phyloP scores from a whole-genome alignment of 108 stramenopile genomes.

The Cyclotella baltica region DNA sequence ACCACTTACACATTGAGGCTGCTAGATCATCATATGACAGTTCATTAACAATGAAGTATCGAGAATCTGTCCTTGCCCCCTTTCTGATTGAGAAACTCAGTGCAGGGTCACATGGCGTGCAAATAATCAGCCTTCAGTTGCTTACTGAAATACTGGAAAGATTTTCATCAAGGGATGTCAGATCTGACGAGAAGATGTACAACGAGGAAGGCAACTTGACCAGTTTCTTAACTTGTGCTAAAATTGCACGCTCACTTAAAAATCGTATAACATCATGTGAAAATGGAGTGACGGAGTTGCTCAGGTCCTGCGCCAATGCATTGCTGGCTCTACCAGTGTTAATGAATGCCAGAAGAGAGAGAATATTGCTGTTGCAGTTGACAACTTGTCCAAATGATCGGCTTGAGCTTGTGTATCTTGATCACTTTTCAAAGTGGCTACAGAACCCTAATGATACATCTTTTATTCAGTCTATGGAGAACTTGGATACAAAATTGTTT shows the following conservation, averaged over 20 bases:
- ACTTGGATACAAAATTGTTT: not conserved
- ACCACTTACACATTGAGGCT: slow-evolving; percentile 16
- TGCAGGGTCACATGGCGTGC: not conserved
- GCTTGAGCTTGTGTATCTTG: slow-evolving; percentile 17
- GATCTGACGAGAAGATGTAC: slow-evolving; percentile 21
- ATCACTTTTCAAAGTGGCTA: slow-evolving; percentile 34
- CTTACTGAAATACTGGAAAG: slow-evolving; percentile 24
- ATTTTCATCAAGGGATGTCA: slow-evolving; percentile 16
- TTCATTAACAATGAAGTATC: slow-evolving; percentile 13
- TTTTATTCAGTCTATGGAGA: not conserved
- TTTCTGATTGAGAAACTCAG: slow-evolving; percentile 16
- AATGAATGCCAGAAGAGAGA: not conserved
- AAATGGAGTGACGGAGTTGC: not conserved
- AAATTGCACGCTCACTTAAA: slow-evolving; percentile 31
- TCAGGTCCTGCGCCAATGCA: slow-evolving; percentile 30
- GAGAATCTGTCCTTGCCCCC: slow-evolving; percentile 25
- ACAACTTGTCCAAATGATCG: not conserved
- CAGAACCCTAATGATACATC: not conserved
- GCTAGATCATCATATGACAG: not conserved
- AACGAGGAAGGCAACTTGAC: slow-evolving; percentile 19
- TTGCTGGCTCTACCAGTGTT: slow-evolving; percentile 10
- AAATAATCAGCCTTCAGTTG: slow-evolving; percentile 20
- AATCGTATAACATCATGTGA: not conserved
- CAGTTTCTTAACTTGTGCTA: slow-evolving; percentile 14
- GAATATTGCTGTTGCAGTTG: slow-evolving; percentile 3